Percentiles rank a stretch among this genome's conserved stretches.
Conservation (phyloP, 2,329 filamentous ascomycete species). For the Monilinia fructigena region DNA sequence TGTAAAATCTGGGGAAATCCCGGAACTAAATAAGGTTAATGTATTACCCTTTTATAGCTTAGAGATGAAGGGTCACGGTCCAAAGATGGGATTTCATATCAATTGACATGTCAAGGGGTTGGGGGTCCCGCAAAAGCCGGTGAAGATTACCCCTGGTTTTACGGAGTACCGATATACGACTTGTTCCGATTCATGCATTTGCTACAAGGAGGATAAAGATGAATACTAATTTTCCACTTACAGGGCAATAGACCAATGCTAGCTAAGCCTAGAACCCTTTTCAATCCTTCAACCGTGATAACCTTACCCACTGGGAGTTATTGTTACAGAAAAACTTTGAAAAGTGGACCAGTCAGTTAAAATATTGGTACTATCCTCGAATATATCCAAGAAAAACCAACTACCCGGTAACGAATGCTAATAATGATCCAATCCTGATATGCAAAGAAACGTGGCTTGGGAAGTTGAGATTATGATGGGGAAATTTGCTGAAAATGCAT, state of each 20-base stretch:
- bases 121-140: slow-evolving; percentile 6
- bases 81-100: background rate
- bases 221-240: background rate
- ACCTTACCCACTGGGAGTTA: background rate
- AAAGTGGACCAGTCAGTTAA: slow-evolving; percentile 14
- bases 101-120: slow-evolving; percentile 2
- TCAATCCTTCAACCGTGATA: background rate
- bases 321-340: slow-evolving; percentile 16
- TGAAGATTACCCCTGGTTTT: slow-evolving; percentile 6
- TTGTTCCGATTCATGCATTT: background rate
- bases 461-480: background rate
- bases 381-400: background rate
- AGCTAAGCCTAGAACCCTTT: background rate
- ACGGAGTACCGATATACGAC: background rate
- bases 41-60: background rate
- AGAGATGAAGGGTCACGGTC: background rate
- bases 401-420: background rate
- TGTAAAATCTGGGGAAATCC: slow-evolving; percentile 14
- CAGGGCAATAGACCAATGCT: background rate
- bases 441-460: slow-evolving; percentile 5
- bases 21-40: background rate
- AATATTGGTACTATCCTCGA: background rate
- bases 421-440: background rate
- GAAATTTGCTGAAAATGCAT: background rate
- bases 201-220: background rate